Percentiles rank a stretch among this genome's conserved stretches.
Conservation (phyloP, 2,329 filamentous ascomycete species). For the Penicillium polonicum region DNA sequence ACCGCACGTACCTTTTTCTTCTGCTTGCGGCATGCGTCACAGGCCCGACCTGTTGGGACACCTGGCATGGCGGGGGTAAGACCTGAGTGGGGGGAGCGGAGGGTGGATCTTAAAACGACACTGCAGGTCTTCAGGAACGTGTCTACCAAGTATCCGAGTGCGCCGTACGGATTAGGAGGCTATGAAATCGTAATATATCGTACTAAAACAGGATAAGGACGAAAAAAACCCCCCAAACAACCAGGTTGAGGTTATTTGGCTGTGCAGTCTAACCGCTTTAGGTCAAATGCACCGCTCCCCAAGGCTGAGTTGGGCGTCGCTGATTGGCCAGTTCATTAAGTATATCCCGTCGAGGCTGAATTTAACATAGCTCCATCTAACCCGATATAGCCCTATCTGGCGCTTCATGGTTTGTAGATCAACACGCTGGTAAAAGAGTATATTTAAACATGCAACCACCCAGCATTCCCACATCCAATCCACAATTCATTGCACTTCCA, state of each 20-base stretch:
- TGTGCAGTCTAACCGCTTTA: slow-evolving; percentile 15
- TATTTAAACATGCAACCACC: slow-evolving; percentile 8
- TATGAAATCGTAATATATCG: not conserved
- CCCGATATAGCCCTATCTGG: not conserved
- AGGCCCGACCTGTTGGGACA: slow-evolving; percentile 52
- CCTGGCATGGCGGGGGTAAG: slow-evolving; percentile 47
- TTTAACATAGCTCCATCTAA: not conserved
- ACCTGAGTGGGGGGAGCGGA: slow-evolving; percentile 3
- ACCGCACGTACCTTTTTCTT: slow-evolving; percentile 52
- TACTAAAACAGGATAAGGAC: not conserved
- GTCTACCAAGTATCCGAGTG: no score
- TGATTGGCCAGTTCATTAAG: slow-evolving; percentile 6
- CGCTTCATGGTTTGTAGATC: not conserved
- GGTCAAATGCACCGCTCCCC: slow-evolving; percentile 15
- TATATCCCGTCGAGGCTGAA: not conserved
- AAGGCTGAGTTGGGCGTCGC: not conserved
- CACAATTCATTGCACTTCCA: not conserved
- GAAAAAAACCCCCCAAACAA: not conserved
- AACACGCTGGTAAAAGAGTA: not conserved
- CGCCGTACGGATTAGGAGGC: no score
- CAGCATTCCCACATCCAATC: not conserved
- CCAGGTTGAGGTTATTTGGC: not conserved
- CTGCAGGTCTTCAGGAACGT: not conserved
- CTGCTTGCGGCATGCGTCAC: slow-evolving; percentile 52
- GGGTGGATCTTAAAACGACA: slow-evolving; percentile 3